phyloP scores from a whole-genome alignment of 768 basidiomycete species.

The Phlebiopsis flavidoalba region DNA sequence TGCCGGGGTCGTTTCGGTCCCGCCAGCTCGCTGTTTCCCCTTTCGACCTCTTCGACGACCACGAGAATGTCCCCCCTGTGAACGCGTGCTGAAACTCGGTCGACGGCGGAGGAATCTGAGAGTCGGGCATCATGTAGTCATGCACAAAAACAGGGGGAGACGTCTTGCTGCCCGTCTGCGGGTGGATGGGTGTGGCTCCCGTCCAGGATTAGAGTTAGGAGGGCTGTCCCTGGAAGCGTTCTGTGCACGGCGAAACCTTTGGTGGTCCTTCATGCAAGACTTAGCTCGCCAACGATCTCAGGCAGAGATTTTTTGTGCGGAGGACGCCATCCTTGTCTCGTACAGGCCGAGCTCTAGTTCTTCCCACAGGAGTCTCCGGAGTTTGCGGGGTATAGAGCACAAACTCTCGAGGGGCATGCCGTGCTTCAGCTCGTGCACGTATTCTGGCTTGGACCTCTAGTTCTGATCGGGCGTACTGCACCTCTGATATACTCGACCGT shows the following conservation, averaged over 20 bases:
- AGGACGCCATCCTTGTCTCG: constrained; percentile 27
- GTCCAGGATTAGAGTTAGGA: background rate
- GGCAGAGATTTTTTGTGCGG: constrained; percentile 42
- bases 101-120: background rate
- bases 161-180: background rate
- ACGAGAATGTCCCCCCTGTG: background rate
- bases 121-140: constrained; percentile 30
- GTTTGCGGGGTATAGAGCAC: constrained; percentile 55
- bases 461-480: constrained; percentile 51
- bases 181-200: background rate
- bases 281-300: constrained; percentile 45
- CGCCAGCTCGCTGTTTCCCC: constrained; percentile 39
- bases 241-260: constrained; percentile 20
- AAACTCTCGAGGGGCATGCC: constrained; percentile 59
- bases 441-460: constrained; percentile 56
- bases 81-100: background rate
- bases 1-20: background rate
- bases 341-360: background rate
- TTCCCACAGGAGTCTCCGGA: constrained; percentile 1
- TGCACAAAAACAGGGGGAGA: constrained; percentile 18
- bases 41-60: constrained; percentile 28
- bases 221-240: background rate
- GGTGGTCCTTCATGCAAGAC: constrained; percentile 39
- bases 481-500: constrained; percentile 44
- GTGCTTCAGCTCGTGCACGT: constrained; percentile 56